These are phyloP conservation scores for Buddleja alternifolia DNA, from an alignment of 257 asterid species.

Conservation along the genomic window DNA sequence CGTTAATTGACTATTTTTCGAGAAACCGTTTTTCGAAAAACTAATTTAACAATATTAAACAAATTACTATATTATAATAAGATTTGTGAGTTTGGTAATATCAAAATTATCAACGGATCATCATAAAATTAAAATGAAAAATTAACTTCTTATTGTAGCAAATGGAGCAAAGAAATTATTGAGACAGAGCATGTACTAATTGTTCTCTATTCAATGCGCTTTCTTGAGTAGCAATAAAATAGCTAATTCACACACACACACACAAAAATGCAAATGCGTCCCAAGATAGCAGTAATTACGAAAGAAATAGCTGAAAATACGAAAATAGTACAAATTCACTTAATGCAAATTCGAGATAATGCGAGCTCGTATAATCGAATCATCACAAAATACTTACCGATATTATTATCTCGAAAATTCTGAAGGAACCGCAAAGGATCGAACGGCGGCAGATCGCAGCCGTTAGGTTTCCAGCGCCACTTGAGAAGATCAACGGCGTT, in stretches of 20 bases:
- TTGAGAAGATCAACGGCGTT: slow-evolving; percentile 74
- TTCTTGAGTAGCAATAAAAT: background rate
- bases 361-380: background rate
- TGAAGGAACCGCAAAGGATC: slow-evolving; percentile 69
- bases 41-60: too few relatives aligned
- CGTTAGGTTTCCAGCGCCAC: slow-evolving; percentile 94
- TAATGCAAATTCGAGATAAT: background rate
- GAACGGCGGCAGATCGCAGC: slow-evolving; percentile 76
- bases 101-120: too few relatives aligned
- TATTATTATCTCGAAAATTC: slow-evolving; percentile 64
- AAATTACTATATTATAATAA: too few relatives aligned
- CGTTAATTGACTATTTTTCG: too few relatives aligned
- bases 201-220: background rate
- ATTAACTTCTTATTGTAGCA: too few relatives aligned
- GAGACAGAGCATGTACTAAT: too few relatives aligned
- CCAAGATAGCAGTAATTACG: background rate
- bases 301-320: slow-evolving; percentile 1
- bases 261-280: background rate
- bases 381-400: slow-evolving; percentile 52
- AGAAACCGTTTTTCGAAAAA: too few relatives aligned
- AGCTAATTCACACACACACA: background rate
- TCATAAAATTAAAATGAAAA: too few relatives aligned
- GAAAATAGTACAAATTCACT: background rate
- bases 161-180: too few relatives aligned
- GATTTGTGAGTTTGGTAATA: too few relatives aligned